Conservation (phyloP, 2,329 filamentous ascomycete genomes). For the Phaeosphaeriaceae sp. region DNA sequence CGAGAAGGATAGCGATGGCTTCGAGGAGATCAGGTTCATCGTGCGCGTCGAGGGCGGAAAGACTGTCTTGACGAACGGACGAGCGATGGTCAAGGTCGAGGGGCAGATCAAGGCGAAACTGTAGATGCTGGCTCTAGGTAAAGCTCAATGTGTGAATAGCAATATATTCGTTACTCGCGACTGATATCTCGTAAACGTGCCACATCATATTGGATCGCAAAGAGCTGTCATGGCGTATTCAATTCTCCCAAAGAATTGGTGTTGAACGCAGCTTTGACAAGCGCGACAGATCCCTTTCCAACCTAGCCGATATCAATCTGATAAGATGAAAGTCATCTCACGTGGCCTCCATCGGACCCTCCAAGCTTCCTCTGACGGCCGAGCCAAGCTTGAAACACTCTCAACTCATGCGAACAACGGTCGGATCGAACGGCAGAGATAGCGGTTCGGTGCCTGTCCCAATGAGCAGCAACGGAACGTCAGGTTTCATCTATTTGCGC, state of each 20-base stretch:
- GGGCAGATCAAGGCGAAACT: slow-evolving; percentile 51
- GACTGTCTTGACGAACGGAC: slow-evolving; percentile 85
- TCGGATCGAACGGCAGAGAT: slow-evolving; percentile 26
- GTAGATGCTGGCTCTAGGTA: slow-evolving; percentile 25
- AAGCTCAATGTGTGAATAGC: neutral
- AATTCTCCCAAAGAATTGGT: neutral
- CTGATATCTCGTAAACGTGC: neutral
- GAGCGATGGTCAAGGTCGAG: slow-evolving; percentile 75
- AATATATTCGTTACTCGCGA: neutral
- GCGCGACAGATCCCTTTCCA: slow-evolving; percentile 29
- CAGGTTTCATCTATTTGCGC: slow-evolving; percentile 27
- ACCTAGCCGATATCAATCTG: slow-evolving; percentile 21
- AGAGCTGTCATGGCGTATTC: neutral
- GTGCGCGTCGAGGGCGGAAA: slow-evolving; percentile 81
- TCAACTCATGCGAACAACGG: neutral
- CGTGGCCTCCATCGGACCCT: neutral
- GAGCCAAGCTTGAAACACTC: slow-evolving; percentile 17
- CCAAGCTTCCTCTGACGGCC: neutral
- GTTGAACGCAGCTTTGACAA: neutral
- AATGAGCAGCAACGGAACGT: slow-evolving; percentile 14
- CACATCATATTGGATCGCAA: neutral
- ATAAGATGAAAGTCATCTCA: slow-evolving; percentile 32
- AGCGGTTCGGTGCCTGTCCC: slow-evolving; percentile 14
- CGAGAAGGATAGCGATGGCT: slow-evolving; percentile 65
- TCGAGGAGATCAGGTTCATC: slow-evolving; percentile 83